These are phyloP conservation scores for Ophiostoma ulmi DNA, from an alignment of 2,329 filamentous ascomycete genomes.

Conservation along the genomic window DNA sequence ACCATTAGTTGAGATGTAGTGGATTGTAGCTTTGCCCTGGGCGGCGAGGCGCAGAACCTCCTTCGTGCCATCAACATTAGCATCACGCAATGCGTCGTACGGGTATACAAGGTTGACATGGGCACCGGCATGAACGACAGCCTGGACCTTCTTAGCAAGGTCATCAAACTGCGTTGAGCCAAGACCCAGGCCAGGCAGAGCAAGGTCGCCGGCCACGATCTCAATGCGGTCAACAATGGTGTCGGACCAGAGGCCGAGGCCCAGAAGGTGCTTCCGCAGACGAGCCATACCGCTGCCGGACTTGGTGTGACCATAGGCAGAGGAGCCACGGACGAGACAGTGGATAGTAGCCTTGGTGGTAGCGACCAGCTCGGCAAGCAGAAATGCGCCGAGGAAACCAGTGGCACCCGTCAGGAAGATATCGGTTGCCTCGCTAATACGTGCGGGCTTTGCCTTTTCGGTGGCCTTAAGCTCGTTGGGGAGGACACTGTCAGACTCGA, in stretches of 20 bases:
- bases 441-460: slow-evolving; percentile 44
- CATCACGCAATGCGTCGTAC: slow-evolving; percentile 66
- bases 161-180: slow-evolving; percentile 60
- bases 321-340: slow-evolving; percentile 61
- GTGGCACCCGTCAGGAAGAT: slow-evolving; percentile 70
- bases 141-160: slow-evolving; percentile 60
- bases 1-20: slow-evolving; percentile 76
- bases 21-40: slow-evolving; percentile 61
- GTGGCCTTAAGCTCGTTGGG: slow-evolving; percentile 63
- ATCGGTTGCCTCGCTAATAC: slow-evolving; percentile 58
- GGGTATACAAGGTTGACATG: slow-evolving; percentile 78
- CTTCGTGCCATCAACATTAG: slow-evolving; percentile 73
- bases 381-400: slow-evolving; percentile 70
- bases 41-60: slow-evolving; percentile 69
- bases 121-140: slow-evolving; percentile 72
- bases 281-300: slow-evolving; percentile 64
- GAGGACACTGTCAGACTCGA: slow-evolving; percentile 38
- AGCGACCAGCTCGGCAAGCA: slow-evolving; percentile 64
- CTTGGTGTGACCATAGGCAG: slow-evolving; percentile 32
- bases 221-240: slow-evolving; percentile 73
- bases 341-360: slow-evolving; percentile 63
- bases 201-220: slow-evolving; percentile 67
- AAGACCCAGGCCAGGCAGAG: slow-evolving; percentile 63
- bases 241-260: slow-evolving; percentile 71
- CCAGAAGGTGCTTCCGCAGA: slow-evolving; percentile 70